Evolutionary conservation across 2,329 filamentous ascomycete species (phyloP), one percentile per base, ranked within the genome.

Genomic region (Penicillium occitanis): DNA sequence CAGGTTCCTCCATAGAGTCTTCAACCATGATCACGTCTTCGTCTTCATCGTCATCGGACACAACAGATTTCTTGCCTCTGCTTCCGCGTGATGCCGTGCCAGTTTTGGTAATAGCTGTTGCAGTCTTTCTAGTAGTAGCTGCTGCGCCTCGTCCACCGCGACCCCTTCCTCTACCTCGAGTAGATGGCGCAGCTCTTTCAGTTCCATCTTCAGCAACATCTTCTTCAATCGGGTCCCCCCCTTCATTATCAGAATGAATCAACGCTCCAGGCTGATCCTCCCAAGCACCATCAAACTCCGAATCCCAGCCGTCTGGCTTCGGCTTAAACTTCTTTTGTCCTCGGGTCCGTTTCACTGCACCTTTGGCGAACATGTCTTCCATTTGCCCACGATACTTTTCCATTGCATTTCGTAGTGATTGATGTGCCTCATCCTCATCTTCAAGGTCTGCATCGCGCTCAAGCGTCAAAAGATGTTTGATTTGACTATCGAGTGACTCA

Each of bases 211-310:
- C 80, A 14, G 78, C 74, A 17, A 82, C 81, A 37, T 82, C 80
- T 42, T 80, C 82, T 42, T 79, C 80, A n/a, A 74, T 71, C 13
- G 74, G 75, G 14, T 81, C 81, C 17, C 82, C 84, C 22, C 81
- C 80, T 67, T 85, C 79, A 22, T 81, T 75, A n/a, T 85, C 82
- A 2, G 81, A 81, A 66, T 79, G 79, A 53, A 88, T 83, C 5
- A 88, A 76, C 1, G 89, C 91, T 7, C 86, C 89, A 0, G 91
- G 87, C 66, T 92, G 88, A 58, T 95, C 90, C 67, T 90, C 90
- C 93, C 94, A 98, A 61, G 85, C 84, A 0, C 93, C 95, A 60
- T 97, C 90, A 30, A 93, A 81, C 70, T 98, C 94, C n/a, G 88
- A 91, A 73, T 98, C 92, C 93, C 93, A 98, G 2, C 83, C 84